These are phyloP conservation scores for Pachysolen tannophilus DNA, from an alignment of 805 yeast species.

Conservation along the genomic window DNA sequence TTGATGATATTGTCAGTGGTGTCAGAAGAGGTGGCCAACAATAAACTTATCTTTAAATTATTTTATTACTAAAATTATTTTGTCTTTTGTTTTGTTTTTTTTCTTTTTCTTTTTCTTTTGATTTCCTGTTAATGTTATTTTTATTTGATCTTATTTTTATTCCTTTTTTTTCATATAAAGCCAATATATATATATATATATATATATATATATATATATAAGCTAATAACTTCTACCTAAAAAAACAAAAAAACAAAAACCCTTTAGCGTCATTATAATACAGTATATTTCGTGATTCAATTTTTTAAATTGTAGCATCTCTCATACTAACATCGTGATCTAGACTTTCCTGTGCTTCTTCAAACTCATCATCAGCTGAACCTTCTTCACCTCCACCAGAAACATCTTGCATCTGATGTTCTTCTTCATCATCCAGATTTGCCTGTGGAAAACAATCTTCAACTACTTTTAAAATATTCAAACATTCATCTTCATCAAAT, in stretches of 20 bases:
- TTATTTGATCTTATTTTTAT: neutral
- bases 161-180: too few species aligned
- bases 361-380: neutral
- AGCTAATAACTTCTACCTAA: too few species aligned
- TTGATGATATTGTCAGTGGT: constrained; percentile 96
- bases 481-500: constrained; percentile 59
- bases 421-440: constrained; percentile 20
- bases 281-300: too few species aligned
- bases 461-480: constrained; percentile 49
- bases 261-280: too few species aligned
- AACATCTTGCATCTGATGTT: constrained; percentile 9
- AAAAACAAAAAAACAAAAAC: neutral
- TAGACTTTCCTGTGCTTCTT: neutral
- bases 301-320: neutral
- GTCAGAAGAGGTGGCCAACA: constrained; percentile 46
- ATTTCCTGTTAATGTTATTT: neutral
- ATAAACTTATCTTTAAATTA: too few species aligned
- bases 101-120: neutral
- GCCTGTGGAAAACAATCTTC: constrained; percentile 42
- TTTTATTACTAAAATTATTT: too few species aligned
- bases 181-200: too few species aligned
- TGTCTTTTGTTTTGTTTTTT: neutral
- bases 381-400: constrained; percentile 5
- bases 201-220: too few species aligned
- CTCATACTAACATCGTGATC: neutral